A percentile compares a stretch with the other conserved stretches of the same genome.
Conservation (phyloP, 2,329 filamentous ascomycete species). For the Cladobotryum protrusum region DNA sequence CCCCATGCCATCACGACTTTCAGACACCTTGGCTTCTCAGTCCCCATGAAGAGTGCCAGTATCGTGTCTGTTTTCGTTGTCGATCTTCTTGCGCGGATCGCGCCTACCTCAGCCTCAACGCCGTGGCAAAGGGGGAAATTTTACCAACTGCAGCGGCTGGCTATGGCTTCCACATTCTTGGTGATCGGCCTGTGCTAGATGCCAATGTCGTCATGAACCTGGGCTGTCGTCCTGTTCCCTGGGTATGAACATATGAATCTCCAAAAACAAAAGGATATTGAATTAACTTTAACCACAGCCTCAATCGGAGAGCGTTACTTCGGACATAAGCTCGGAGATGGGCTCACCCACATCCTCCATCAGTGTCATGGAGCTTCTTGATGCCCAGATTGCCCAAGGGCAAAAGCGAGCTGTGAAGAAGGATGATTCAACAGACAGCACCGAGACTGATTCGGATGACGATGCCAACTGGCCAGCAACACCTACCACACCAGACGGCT, state of each 20-base stretch:
- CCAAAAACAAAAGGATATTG: neutral
- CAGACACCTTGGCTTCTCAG: constrained; percentile 33
- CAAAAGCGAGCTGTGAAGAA: constrained; percentile 6
- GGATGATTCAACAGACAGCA: constrained; percentile 1
- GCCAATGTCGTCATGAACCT: constrained; percentile 33
- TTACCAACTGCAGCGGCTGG: constrained; percentile 43
- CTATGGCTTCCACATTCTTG: constrained; percentile 44
- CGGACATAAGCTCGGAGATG: constrained; percentile 3
- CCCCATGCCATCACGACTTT: constrained; percentile 15
- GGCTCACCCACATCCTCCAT: constrained; percentile 13
- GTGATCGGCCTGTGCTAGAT: constrained; percentile 38
- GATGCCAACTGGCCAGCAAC: constrained; percentile 6
- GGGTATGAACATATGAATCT: constrained; percentile 23
- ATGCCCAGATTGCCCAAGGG: constrained; percentile 21
- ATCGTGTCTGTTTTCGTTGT: constrained; percentile 45
- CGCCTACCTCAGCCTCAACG: constrained; percentile 44
- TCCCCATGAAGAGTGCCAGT: constrained; percentile 40
- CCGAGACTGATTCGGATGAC: constrained; percentile 7
- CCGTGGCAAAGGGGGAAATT: constrained; percentile 43
- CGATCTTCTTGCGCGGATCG: constrained; percentile 38
- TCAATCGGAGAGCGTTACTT: neutral
- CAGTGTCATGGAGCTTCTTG: constrained; percentile 22
- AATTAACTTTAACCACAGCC: neutral
- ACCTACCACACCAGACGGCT: neutral
- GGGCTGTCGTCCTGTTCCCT: constrained; percentile 31